phyloP scores from a whole-genome alignment of 495 filamentous ascomycete species.

The Hypoxylon perforatum region DNA sequence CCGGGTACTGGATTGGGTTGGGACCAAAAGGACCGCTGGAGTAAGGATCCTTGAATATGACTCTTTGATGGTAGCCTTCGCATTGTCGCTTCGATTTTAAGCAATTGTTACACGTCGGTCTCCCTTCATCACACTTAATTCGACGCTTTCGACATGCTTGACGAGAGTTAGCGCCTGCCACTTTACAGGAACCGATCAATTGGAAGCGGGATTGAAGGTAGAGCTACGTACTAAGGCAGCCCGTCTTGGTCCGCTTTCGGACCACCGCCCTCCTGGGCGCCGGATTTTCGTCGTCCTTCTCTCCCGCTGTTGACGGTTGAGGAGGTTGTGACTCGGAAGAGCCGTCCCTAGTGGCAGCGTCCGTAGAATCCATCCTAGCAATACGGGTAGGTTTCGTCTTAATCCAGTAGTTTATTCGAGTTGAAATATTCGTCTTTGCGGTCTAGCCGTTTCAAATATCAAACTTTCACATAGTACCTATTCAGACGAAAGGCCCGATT shows the following conservation, averaged over 20 bases:
- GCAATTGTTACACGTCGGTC: constrained; percentile 89
- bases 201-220: not conserved
- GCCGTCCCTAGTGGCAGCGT: constrained; percentile 25
- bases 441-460: constrained; percentile 25
- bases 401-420: constrained; percentile 4
- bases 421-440: constrained; percentile 17
- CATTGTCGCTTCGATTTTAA: constrained; percentile 93
- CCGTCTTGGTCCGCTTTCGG: constrained; percentile 94
- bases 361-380: constrained; percentile 41
- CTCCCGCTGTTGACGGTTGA: constrained; percentile 38
- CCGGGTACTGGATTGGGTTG: constrained; percentile 49
- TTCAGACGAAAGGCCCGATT: constrained; percentile 32
- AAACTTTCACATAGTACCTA: constrained; percentile 34
- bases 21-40: constrained; percentile 50
- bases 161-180: constrained; percentile 30
- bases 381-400: constrained; percentile 6
- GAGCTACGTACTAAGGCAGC: constrained; percentile 83
- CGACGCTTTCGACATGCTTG: constrained; percentile 91
- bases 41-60: constrained; percentile 89
- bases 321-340: constrained; percentile 34
- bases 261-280: constrained; percentile 48
- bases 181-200: constrained; percentile 12
- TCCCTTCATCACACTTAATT: constrained; percentile 97
- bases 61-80: constrained; percentile 92
- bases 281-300: constrained; percentile 44